Evolutionary conservation across 306 rosid species (phyloP).

Genomic region (Cotoneaster glaucophyllus): DNA sequence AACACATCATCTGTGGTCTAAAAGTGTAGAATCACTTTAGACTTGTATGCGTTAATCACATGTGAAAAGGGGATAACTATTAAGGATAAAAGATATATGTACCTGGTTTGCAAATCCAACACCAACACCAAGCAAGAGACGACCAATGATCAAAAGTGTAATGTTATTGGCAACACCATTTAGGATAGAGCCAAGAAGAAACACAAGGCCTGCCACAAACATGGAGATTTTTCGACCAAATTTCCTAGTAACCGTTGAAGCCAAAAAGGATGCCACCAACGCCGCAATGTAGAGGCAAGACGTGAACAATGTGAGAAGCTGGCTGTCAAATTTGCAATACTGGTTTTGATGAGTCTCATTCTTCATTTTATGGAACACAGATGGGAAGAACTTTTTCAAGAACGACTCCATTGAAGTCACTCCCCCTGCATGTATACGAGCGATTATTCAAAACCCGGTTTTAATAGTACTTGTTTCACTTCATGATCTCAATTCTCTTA

Average conservation of each 20-base stretch:
- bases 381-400: conserved; percentile 34
- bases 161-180: conserved; percentile 38
- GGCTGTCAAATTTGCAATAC: conserved; percentile 61
- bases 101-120: conserved; percentile 52
- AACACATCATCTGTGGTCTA: conserved; percentile 15
- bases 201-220: conserved; percentile 41
- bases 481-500: not conserved
- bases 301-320: conserved; percentile 50
- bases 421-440: conserved; percentile 12
- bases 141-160: conserved; percentile 34
- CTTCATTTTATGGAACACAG: conserved; percentile 35
- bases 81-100: not conserved
- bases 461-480: no score
- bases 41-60: not conserved
- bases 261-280: conserved; percentile 45
- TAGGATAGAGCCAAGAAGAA: conserved; percentile 39
- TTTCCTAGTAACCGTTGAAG: conserved; percentile 35
- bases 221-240: conserved; percentile 44
- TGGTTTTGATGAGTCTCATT: conserved; percentile 29
- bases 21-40: not conserved
- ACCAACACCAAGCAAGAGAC: conserved; percentile 58
- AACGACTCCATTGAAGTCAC: conserved; percentile 38
- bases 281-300: conserved; percentile 57
- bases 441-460: no score
- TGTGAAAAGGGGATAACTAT: not conserved